Evolutionary conservation across 108 stramenopile species (phyloP).

Genomic region (Cyclotella choctawhatcheeana): DNA sequence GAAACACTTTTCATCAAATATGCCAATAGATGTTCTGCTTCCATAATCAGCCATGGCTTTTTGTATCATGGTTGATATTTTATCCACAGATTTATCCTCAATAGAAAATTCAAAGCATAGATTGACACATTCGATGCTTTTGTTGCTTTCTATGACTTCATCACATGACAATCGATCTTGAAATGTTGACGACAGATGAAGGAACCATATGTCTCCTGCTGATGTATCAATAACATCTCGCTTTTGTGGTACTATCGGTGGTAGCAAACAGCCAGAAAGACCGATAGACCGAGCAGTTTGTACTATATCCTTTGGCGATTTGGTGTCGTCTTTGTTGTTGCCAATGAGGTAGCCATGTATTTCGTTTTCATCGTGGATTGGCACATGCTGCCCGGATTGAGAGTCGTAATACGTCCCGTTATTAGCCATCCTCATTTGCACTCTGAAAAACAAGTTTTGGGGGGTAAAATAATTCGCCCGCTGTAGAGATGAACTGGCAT

Average conservation of each 20-base stretch:
- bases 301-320: background rate
- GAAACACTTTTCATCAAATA: slow-evolving; percentile 17
- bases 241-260: slow-evolving; percentile 7
- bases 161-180: background rate
- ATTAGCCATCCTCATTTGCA: no score
- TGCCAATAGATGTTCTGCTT: slow-evolving; percentile 26
- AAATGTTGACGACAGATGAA: background rate
- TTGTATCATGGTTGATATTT: background rate
- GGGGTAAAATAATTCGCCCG: no score
- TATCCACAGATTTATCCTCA: background rate
- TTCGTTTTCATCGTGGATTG: slow-evolving; percentile 58
- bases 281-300: slow-evolving; percentile 6
- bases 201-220: background rate
- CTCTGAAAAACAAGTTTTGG: no score
- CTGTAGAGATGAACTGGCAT: no score
- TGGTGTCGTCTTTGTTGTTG: background rate
- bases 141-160: background rate
- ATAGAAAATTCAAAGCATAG: slow-evolving; percentile 36
- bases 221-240: slow-evolving; percentile 5
- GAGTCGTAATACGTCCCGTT: slow-evolving; percentile 67
- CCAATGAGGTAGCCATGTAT: slow-evolving; percentile 38
- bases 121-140: slow-evolving; percentile 17
- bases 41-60: background rate
- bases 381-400: slow-evolving; percentile 63
- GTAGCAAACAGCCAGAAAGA: background rate